Base-by-base conservation (phyloP, 495 filamentous ascomycete species). In the Penicillium salamii region DNA sequence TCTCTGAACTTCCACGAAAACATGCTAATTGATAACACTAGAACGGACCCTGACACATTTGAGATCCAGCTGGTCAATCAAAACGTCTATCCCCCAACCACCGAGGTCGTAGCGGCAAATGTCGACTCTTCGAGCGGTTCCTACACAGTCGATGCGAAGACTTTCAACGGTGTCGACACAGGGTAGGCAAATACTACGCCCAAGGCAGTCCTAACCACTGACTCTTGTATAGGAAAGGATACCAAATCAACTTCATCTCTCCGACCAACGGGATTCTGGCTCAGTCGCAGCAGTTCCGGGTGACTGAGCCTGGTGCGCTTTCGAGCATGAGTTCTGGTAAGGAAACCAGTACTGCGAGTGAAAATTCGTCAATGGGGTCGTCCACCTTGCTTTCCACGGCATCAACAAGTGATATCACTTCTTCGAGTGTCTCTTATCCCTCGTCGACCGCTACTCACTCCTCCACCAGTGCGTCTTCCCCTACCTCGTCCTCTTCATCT, bases 201-300 rank as follows among this genome's bases (percentile, higher is more conserved):
- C n/a, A n/a, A n/a, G n/a, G n/a, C n/a, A n/a, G n/a, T 12, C 24
- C 29, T 17, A 38, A 1, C 13, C 14, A 48, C 46, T 48, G 46
- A 48, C 5, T 6, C 23, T 11, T 20, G 35, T 46, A 33, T 20
- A 68, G 65, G 13, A 47, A 53, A 18, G 65, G 59, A 29, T 70
- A 70, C 39, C 67, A 70, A 29, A 63, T 70, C 61, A 68, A 70
- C 52, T 47, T 70, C 37, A 36, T 65, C 36, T 61, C 62, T 31
- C 43, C 35, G 3, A 52, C 46, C 41, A 52, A 51, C 38, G 65
- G 63, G 15, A 68, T 70, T 43, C 47, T 70, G 19, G 67, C 67
- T 33, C 67, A 70, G 57, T 68, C 65, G 11, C 53, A 57, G 32
- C 58, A 68, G 33, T 70, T 70, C 53, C 56, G 54, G 48, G 63